Evolutionary conservation across 176 grass and related monocot species (phyloP).

Genomic region (sorghum (Sorghum bicolor)): Sorghum_bicolor_NCBIv3 NC_012878.2:53137501-53138000

Average conservation of each 20-base stretch:
- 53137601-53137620: not conserved
- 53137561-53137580: not conserved
- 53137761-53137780: constrained; percentile 38
- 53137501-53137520: not conserved
- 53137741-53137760: constrained; percentile 20
- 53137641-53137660: not conserved
- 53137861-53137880: constrained; percentile 80
- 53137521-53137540: not conserved
- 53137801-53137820: constrained; percentile 44
- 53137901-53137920: not conserved
- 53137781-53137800: constrained; percentile 35
- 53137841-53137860: constrained; percentile 57
- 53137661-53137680: not conserved
- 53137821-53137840: constrained; percentile 75
- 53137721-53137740: constrained; percentile 25
- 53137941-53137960: constrained; percentile 68
- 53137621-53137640: not conserved
- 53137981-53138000: constrained; percentile 88
- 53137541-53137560: not conserved
- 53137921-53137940: constrained; percentile 32
- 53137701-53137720: not conserved
- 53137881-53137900: constrained; percentile 26
- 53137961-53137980: constrained; percentile 89
- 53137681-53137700: constrained; percentile 29
- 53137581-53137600: constrained; percentile 18